Percentiles rank a stretch among this genome's conserved stretches.
phyloP scores from a whole-genome alignment of 1,284 basidiomycete species.

The Xerocomus alliaceus region DNA sequence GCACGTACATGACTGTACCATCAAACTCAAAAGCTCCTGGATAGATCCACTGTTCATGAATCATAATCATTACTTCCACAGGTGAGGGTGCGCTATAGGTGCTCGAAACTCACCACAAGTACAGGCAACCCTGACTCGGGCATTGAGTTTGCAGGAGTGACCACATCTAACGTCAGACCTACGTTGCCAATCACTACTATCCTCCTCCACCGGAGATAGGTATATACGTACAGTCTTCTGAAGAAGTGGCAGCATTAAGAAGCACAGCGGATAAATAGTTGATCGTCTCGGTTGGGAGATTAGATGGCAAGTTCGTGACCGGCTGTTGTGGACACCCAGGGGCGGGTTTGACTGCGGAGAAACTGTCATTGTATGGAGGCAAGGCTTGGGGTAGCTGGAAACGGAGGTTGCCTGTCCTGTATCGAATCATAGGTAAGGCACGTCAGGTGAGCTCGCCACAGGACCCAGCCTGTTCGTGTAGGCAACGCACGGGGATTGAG shows the following conservation, averaged over 20 bases:
- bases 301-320: slow-evolving; percentile 2
- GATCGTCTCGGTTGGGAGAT: background rate
- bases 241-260: background rate
- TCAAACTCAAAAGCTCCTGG: slow-evolving; percentile 45
- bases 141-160: slow-evolving; percentile 36
- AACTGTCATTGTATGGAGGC: slow-evolving; percentile 39
- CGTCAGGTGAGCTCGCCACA: background rate
- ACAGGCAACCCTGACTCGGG: slow-evolving; percentile 47
- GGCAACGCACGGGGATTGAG: slow-evolving; percentile 44
- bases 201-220: background rate
- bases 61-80: no score
- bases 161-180: slow-evolving; percentile 55
- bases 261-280: background rate
- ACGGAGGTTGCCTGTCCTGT: slow-evolving; percentile 37
- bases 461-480: background rate
- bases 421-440: background rate
- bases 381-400: slow-evolving; percentile 44
- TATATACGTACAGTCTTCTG: slow-evolving; percentile 33
- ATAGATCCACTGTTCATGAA: slow-evolving; percentile 24
- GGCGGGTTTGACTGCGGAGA: slow-evolving; percentile 40
- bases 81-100: no score
- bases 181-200: background rate
- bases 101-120: slow-evolving; percentile 41
- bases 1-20: slow-evolving; percentile 28
- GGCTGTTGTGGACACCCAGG: slow-evolving; percentile 46